phyloP scores from a whole-genome alignment of 371 early-diverging fungal genomes.

The Gilbertella persicaria region DNA sequence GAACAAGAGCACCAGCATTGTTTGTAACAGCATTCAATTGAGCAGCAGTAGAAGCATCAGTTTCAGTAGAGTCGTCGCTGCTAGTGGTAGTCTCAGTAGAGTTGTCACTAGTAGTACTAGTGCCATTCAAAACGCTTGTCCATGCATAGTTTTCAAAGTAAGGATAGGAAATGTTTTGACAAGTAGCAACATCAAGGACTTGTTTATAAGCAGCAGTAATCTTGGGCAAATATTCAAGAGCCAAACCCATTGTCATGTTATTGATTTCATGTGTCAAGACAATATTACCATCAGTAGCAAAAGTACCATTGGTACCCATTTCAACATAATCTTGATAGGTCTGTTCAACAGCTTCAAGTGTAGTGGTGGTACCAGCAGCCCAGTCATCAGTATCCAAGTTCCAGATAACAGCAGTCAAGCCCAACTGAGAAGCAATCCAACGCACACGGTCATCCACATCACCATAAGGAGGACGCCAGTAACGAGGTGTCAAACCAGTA shows the following conservation, averaged over 20 bases:
- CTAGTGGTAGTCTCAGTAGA: constrained; percentile 8
- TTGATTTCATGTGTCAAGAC: constrained; percentile 54
- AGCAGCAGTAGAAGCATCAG: no score
- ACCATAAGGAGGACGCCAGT: no score
- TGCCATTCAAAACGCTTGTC: constrained; percentile 16
- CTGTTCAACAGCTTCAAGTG: constrained; percentile 30
- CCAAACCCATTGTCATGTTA: constrained; percentile 47
- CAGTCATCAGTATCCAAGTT: no score
- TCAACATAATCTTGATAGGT: constrained; percentile 35
- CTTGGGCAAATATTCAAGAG: constrained; percentile 38
- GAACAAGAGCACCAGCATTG: no score
- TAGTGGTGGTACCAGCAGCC: constrained; percentile 16
- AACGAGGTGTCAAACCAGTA: constrained; percentile 55
- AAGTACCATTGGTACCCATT: constrained; percentile 51
- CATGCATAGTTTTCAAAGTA: constrained; percentile 40
- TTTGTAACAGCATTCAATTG: no score
- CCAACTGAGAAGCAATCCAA: constrained; percentile 47
- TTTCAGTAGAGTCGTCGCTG: no score
- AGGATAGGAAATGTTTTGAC: constrained; percentile 49
- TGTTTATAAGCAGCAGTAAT: constrained; percentile 41
- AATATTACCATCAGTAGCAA: constrained; percentile 37
- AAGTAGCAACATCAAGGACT: constrained; percentile 50
- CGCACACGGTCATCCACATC: constrained; percentile 52
- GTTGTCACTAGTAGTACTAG: constrained; percentile 19
- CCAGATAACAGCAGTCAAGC: constrained; percentile 37